phyloP scores from a whole-genome alignment of 176 grass and related monocot species.

The Oryza glumipatula region DNA sequence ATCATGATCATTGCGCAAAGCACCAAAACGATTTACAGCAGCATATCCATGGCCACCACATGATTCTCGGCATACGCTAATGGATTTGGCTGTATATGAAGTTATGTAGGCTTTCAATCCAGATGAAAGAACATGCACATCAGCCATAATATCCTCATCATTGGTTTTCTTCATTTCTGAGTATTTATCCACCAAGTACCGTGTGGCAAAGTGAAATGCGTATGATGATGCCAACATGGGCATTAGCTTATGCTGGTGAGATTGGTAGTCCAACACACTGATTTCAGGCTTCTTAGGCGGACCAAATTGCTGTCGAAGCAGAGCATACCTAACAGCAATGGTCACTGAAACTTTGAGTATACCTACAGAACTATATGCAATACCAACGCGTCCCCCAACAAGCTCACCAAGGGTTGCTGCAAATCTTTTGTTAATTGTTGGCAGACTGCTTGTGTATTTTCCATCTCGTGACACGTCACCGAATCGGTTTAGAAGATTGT shows the following conservation, averaged over 20 bases:
- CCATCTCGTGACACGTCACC: constrained; percentile 91
- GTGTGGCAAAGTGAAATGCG: constrained; percentile 89
- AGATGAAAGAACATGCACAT: constrained; percentile 92
- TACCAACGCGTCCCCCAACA: constrained; percentile 83
- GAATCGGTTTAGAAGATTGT: constrained; percentile 97
- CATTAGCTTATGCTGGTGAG: constrained; percentile 96
- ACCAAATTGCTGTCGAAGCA: constrained; percentile 95
- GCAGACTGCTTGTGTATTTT: constrained; percentile 92
- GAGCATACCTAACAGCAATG: constrained; percentile 89
- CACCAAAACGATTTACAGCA: constrained; percentile 92
- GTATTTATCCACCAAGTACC: constrained; percentile 72
- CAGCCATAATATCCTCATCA: constrained; percentile 75
- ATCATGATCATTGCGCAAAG: constrained; percentile 92
- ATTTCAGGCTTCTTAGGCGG: constrained; percentile 89
- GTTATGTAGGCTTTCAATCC: constrained; percentile 96
- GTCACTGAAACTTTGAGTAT: constrained; percentile 89
- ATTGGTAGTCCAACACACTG: constrained; percentile 91
- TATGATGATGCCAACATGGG: constrained; percentile 93
- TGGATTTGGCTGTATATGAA: constrained; percentile 88
- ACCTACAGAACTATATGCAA: constrained; percentile 83
- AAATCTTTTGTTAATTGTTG: constrained; percentile 90
- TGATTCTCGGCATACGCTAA: constrained; percentile 86
- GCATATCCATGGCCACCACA: constrained; percentile 98
- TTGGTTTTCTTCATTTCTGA: constrained; percentile 92
- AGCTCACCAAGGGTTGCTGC: constrained; percentile 95